These are phyloP conservation scores for Hanseniaspora singularis DNA, from an alignment of 805 yeast species.

Conservation along the genomic window DNA sequence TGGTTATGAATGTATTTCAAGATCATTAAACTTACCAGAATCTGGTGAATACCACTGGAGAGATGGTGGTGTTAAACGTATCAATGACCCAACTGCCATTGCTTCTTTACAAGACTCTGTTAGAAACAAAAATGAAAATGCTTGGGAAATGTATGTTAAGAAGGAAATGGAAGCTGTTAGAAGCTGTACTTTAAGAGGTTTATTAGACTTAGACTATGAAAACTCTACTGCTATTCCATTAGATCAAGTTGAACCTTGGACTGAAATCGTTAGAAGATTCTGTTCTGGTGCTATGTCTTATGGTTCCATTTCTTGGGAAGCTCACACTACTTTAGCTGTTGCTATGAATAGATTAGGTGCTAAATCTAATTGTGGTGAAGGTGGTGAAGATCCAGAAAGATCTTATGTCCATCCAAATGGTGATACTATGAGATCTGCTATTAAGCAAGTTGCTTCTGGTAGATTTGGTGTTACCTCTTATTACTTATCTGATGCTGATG, in stretches of 20 bases:
- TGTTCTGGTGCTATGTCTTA: constrained; percentile 99
- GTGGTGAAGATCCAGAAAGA: constrained; percentile 96
- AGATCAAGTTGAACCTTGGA: constrained; percentile 99
- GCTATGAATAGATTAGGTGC: constrained; percentile 98
- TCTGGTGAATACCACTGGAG: constrained; percentile 98
- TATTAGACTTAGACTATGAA: constrained; percentile 79
- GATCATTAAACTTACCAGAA: constrained; percentile 65
- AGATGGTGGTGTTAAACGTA: constrained; percentile 94
- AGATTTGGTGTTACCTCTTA: constrained; percentile 95
- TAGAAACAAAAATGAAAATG: constrained; percentile 85
- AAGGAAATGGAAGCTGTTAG: constrained; percentile 84
- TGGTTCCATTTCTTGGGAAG: constrained; percentile 97
- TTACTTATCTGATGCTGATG: constrained; percentile 92
- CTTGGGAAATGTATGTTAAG: constrained; percentile 80
- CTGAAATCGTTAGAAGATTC: constrained; percentile 92
- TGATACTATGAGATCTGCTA: constrained; percentile 97
- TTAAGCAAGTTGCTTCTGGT: constrained; percentile 95
- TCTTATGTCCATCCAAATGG: constrained; percentile 71
- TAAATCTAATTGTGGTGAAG: constrained; percentile 97
- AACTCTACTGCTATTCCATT: constrained; percentile 66
- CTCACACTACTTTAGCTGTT: constrained; percentile 93
- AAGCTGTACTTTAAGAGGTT: constrained; percentile 87
- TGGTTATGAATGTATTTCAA: constrained; percentile 33
- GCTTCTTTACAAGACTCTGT: constrained; percentile 98
- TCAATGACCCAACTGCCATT: constrained; percentile 88